Base-by-base conservation (phyloP, 306 rosid genomes). In the Begonia masoniana region DNA sequence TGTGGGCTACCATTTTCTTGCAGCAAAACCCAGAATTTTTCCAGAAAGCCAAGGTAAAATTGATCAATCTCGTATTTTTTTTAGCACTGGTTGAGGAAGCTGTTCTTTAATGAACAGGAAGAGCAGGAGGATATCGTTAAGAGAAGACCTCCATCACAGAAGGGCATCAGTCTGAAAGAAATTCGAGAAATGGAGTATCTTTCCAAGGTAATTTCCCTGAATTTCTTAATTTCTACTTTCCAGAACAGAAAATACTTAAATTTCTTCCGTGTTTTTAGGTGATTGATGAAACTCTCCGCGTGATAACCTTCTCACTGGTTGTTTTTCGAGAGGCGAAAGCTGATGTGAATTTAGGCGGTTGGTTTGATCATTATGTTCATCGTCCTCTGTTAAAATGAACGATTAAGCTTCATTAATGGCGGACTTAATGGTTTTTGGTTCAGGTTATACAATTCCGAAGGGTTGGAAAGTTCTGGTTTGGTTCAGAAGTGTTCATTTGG, bases 391-490 rank as follows among this genome's bases (percentile, higher is more conserved):
- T 50, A 6, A 15, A 5, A 50, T 50, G 31, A 17, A 50, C 0
- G 11, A 50, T 50, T 31, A 7, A 31, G 39, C 39, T 31, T 31
- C 39, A 31, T 31, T 31, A 31, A 31, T 31, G 39, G 39, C 39
- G 39, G 39, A 1, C 8, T n/a, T 14, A 50, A 5, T 67, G 63
- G 52, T 15, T 26, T 72, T 10, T 10, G 13, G 53, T 68, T 42
- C 69, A 89, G 97, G 97, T 36, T 85, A 82, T 48, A 56, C 52
- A 49, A 68, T 89, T 67, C 97, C 97, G 21, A 78, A 80, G 67
- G 95, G 94, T 14, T 85, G 97, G 97, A 89, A 76, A 73, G 83
- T 70, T 3, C 80, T 89, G 26, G 81, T 74, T 2, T 89, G 97
- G 97, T 89, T 89, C 49, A 76, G 97, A 51, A 74, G 73, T 10